Evolutionary conservation across 1,284 basidiomycete species (phyloP).

Genomic region (Trichosporon inkin): DNA sequence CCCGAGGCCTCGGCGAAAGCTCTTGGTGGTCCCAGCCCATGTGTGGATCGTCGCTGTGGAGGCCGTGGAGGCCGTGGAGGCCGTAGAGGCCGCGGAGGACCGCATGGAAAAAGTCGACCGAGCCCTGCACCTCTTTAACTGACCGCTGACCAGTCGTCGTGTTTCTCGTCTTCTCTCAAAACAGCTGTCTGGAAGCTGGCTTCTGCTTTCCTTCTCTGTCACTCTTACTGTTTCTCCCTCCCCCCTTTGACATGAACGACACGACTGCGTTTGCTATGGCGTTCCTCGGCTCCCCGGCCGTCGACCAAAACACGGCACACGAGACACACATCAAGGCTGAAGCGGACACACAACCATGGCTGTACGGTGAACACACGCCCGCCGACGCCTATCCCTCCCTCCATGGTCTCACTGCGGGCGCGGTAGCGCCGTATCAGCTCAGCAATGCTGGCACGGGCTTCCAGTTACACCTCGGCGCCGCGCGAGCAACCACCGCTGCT

Average conservation of each 20-base stretch:
- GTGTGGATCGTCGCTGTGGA: conserved; percentile 1
- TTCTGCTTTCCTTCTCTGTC: conserved; percentile 1
- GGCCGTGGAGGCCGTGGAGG: neutral
- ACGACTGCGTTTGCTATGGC: conserved; percentile 3
- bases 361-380: neutral
- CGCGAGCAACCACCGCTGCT: neutral
- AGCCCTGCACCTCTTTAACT: neutral
- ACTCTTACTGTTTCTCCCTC: neutral
- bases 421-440: neutral
- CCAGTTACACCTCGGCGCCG: too few relatives aligned
- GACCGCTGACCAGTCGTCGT: neutral
- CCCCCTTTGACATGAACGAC: neutral
- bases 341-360: neutral
- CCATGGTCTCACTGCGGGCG: neutral
- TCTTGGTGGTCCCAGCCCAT: conserved; percentile 1
- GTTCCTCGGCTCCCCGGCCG: neutral
- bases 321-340: conserved; percentile 2
- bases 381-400: conserved; percentile 5
- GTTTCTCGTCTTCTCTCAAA: neutral
- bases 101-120: neutral
- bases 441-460: neutral
- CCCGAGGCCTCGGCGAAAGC: neutral
- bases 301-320: neutral
- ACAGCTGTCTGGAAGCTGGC: conserved; percentile 1
- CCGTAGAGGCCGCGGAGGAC: neutral